Evolutionary conservation across 2,329 filamentous ascomycete species (phyloP).

Genomic region (Diaporthe humulicola): DNA sequence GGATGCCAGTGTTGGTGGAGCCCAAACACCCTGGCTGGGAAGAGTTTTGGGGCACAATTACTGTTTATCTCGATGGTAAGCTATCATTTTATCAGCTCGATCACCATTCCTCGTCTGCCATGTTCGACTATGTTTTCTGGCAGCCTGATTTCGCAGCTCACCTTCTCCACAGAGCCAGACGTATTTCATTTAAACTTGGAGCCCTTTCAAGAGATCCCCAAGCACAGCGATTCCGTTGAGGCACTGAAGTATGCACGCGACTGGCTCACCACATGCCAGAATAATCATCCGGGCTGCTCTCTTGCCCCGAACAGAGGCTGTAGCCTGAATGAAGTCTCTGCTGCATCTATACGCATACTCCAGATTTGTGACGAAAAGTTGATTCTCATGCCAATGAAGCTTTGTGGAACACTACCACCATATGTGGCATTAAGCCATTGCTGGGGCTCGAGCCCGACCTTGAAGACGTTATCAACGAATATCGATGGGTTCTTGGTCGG

Average conservation of each 20-base stretch:
- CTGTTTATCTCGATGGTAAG: background rate
- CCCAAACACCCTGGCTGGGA: background rate
- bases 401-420: background rate
- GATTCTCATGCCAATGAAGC: background rate
- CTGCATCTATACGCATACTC: background rate
- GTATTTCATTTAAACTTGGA: background rate
- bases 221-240: background rate
- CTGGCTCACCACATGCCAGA: background rate
- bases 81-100: no score
- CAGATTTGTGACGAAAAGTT: background rate
- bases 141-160: background rate
- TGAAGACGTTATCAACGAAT: background rate
- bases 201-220: background rate
- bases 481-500: accelerated
- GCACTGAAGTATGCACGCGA: background rate
- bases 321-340: no score
- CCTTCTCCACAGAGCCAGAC: background rate
- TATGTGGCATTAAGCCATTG: slow-evolving; percentile 1
- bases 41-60: background rate
- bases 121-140: background rate
- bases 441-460: background rate
- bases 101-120: background rate
- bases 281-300: background rate
- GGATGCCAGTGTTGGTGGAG: background rate
- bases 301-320: accelerated